Evolutionary conservation across 257 asterid genomes (phyloP).

Genomic region (Salvia rosmarinus): DNA sequence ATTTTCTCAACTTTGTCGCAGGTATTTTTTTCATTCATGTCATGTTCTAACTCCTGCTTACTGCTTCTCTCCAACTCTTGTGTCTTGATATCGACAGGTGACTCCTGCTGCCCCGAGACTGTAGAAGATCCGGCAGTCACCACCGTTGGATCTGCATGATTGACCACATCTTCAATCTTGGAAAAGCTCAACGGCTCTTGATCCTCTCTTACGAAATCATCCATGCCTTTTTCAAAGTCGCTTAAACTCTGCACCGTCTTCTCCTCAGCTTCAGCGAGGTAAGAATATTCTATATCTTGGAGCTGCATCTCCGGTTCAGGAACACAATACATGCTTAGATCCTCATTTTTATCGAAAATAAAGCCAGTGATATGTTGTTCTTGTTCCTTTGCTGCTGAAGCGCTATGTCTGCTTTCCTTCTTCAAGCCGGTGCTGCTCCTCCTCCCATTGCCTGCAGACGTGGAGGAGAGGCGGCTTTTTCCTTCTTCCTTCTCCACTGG

Average conservation of each 20-base stretch:
- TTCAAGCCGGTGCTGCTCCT: conserved; percentile 30
- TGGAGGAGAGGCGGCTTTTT: conserved; percentile 30
- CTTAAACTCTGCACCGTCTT: conserved; percentile 21
- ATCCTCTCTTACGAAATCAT: conserved; percentile 28
- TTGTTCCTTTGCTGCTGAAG: conserved; percentile 36
- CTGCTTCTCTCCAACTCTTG: conserved; percentile 39
- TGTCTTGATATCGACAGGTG: conserved; percentile 22
- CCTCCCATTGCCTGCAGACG: conserved; percentile 31
- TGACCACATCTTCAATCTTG: conserved; percentile 30
- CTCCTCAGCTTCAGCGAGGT: conserved; percentile 43
- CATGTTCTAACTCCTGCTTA: conserved; percentile 33
- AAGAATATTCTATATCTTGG: conserved; percentile 40
- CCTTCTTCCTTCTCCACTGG: conserved; percentile 37
- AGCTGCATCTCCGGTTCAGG: conserved; percentile 35
- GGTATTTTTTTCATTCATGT: conserved; percentile 4
- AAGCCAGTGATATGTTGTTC: conserved; percentile 8
- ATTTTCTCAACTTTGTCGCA: conserved; percentile 19
- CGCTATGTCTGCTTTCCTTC: conserved; percentile 30
- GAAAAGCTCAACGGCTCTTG: conserved; percentile 34
- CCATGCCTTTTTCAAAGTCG: conserved; percentile 28
- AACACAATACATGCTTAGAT: conserved; percentile 20
- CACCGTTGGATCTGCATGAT: conserved; percentile 33
- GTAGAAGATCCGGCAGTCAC: conserved; percentile 32
- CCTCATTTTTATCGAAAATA: conserved; percentile 24
- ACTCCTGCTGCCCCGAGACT: conserved; percentile 29